A percentile compares a stretch with the other conserved stretches of the same genome.
phyloP scores from a whole-genome alignment of 495 filamentous ascomycete species.

The Ramalina intermedia region DNA sequence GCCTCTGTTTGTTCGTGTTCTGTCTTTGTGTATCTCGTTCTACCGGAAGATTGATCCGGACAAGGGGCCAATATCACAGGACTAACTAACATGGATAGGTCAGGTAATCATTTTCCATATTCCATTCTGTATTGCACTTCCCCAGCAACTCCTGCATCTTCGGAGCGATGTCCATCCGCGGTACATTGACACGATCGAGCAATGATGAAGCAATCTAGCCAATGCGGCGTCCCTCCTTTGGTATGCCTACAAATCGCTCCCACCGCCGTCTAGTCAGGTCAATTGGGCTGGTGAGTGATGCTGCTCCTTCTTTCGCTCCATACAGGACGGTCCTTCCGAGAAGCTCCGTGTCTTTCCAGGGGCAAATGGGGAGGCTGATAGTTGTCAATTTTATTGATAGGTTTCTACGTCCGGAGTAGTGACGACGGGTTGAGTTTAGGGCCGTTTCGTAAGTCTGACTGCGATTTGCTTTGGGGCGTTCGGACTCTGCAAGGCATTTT shows the following conservation, averaged over 20 bases:
- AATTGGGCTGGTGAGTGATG: constrained; percentile 68
- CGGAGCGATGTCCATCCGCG: not conserved
- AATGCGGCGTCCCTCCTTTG: constrained; percentile 76
- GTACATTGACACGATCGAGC: not conserved
- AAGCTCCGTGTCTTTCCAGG: too few species aligned
- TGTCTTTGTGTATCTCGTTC: too few species aligned
- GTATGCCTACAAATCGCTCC: constrained; percentile 70
- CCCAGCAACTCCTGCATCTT: too few species aligned
- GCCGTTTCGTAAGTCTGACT: constrained; percentile 37
- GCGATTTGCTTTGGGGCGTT: too few species aligned
- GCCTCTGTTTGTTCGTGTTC: not conserved
- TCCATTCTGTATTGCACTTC: too few species aligned
- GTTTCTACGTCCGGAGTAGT: too few species aligned
- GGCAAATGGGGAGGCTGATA: too few species aligned
- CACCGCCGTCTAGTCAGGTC: constrained; percentile 52
- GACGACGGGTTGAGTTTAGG: constrained; percentile 21
- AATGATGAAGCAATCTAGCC: constrained; percentile 54
- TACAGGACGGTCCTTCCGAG: too few species aligned
- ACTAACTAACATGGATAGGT: constrained; percentile 28
- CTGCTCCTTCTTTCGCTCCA: constrained; percentile 28
- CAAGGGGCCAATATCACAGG: not conserved
- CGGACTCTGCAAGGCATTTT: too few species aligned
- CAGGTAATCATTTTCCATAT: constrained; percentile 30
- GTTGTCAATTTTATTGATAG: too few species aligned
- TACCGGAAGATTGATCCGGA: too few species aligned